These are phyloP conservation scores for Neoscytalidium dimidiatum DNA, from an alignment of 2,329 filamentous ascomycete genomes.

Conservation along the genomic window DNA sequence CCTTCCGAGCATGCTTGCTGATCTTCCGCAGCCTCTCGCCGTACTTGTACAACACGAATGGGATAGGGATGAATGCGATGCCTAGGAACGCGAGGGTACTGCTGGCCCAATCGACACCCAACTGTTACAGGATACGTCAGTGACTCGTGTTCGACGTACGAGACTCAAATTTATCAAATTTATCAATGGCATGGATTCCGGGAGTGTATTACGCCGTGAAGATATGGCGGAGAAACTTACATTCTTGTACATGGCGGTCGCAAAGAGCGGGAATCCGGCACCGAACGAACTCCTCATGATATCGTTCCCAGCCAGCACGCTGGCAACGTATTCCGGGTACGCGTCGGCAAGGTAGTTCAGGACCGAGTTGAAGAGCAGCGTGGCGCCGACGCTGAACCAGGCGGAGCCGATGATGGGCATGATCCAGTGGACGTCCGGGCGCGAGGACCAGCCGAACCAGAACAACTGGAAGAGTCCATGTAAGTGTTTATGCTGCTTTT, in stretches of 20 bases:
- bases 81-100: constrained; percentile 43
- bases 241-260: constrained; percentile 39
- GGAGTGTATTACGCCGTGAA: too few species aligned
- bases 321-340: constrained; percentile 45
- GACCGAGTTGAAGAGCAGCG: constrained; percentile 51
- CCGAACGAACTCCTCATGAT: constrained; percentile 45
- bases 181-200: too few species aligned
- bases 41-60: constrained; percentile 46
- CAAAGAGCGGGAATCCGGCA: constrained; percentile 45
- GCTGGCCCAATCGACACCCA: constrained; percentile 46
- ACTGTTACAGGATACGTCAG: constrained; percentile 25
- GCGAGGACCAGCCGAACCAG: constrained; percentile 44
- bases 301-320: constrained; percentile 48
- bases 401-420: constrained; percentile 41
- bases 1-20: constrained; percentile 44
- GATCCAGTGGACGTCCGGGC: constrained; percentile 40
- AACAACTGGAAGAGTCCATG: constrained; percentile 29
- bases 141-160: too few species aligned
- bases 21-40: constrained; percentile 43
- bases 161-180: too few species aligned
- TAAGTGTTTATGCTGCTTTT: too few species aligned
- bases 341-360: constrained; percentile 48
- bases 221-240: constrained; percentile 20
- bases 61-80: constrained; percentile 48
- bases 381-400: constrained; percentile 37